A percentile compares a stretch with the other conserved stretches of the same genome.
Conservation (phyloP, 345 rosid genomes). For the Citrus sp. region DNA sequence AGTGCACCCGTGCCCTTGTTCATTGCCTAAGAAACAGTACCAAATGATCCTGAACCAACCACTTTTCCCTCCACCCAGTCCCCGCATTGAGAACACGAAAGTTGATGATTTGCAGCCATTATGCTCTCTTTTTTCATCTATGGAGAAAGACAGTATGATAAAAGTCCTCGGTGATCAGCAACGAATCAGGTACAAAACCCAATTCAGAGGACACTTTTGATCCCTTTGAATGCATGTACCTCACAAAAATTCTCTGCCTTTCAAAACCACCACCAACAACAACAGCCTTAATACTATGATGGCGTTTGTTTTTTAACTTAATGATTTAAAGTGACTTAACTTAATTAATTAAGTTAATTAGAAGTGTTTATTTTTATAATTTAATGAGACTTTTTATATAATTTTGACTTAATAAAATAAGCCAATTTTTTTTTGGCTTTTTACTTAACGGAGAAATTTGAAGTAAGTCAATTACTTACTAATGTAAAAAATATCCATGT, state of each 20-base stretch:
- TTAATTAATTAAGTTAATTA: no score
- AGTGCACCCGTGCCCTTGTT: constrained; percentile 24
- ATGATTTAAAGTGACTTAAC: no score
- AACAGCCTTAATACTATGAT: no score
- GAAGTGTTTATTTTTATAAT: no score
- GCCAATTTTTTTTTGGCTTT: no score
- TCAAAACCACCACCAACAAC: no score
- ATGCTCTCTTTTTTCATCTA: neutral
- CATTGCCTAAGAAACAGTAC: constrained; percentile 25
- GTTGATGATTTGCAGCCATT: constrained; percentile 12
- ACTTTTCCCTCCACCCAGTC: constrained; percentile 32
- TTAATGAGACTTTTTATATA: no score
- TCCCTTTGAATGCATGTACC: neutral
- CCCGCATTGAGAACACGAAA: neutral
- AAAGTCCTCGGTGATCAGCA: neutral
- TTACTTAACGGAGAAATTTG: no score
- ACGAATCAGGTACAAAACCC: neutral
- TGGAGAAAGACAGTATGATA: neutral
- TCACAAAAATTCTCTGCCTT: neutral
- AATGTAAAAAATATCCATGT: no score
- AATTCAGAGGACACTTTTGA: neutral
- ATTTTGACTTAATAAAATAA: no score
- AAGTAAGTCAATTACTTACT: no score
- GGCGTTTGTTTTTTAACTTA: no score
- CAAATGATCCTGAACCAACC: constrained; percentile 34